Evolutionary conservation across 345 rosid species (phyloP).

Genomic region (Citrus glauca): DNA sequence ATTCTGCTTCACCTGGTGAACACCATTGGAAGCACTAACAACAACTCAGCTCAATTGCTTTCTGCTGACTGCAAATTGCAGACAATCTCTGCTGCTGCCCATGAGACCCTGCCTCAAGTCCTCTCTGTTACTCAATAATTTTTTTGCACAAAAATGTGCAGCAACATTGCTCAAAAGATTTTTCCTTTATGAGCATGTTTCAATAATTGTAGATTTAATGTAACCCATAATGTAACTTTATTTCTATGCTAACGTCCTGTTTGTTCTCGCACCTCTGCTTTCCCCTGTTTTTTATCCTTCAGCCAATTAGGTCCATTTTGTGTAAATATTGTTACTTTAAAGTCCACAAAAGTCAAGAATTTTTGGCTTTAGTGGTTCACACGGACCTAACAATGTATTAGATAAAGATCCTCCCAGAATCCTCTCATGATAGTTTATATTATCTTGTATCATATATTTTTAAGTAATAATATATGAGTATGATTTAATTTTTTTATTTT

Average conservation of each 20-base stretch:
- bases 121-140: conserved; percentile 40
- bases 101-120: conserved; percentile 33
- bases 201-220: not conserved
- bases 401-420: too few relatives aligned
- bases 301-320: not conserved
- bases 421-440: fast-evolving
- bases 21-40: conserved; percentile 19
- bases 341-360: not conserved
- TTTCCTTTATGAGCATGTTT: not conserved
- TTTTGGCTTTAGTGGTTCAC: not conserved
- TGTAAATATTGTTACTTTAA: not conserved
- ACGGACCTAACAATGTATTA: not conserved
- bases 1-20: conserved; percentile 35
- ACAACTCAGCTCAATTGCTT: conserved; percentile 14
- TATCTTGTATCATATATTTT: too few relatives aligned
- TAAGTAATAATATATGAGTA: fast-evolving
- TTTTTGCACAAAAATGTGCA: not conserved
- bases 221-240: not conserved
- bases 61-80: conserved; percentile 53
- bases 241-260: not conserved
- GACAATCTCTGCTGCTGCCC: conserved; percentile 27
- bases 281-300: not conserved
- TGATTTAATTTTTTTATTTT: too few relatives aligned
- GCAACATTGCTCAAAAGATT: not conserved
- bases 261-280: not conserved